Percentiles rank a stretch among this genome's conserved stretches.
Evolutionary conservation across 2,329 filamentous ascomycete species (phyloP).

Genomic region (Cytospora chrysosperma): DNA sequence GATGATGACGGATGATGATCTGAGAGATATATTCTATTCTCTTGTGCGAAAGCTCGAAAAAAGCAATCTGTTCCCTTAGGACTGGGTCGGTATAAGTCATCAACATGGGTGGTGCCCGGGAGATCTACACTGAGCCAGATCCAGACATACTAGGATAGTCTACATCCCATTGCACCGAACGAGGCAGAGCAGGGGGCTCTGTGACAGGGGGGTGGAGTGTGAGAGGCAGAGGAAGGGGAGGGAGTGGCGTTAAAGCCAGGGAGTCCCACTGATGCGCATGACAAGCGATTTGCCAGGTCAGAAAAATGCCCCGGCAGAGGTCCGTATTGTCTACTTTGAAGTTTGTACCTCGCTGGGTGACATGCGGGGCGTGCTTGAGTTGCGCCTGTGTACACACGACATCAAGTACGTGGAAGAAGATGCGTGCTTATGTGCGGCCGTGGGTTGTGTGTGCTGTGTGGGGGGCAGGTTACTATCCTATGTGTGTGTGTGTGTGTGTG

Average conservation of each 20-base stretch:
- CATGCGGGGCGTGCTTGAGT: conserved; percentile 19
- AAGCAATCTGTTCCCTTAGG: conserved; percentile 1
- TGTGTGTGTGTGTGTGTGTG: conserved; percentile 30
- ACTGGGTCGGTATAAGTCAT: not conserved
- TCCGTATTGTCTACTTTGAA: conserved; percentile 16
- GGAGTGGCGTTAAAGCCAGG: conserved; percentile 14
- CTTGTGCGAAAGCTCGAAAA: not conserved
- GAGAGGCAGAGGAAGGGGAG: not conserved
- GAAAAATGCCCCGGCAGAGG: conserved; percentile 11
- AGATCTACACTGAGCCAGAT: conserved; percentile 10
- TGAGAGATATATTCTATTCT: not conserved
- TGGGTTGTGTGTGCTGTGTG: conserved; percentile 17
- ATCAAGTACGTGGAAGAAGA: conserved; percentile 4
- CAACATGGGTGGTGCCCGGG: not conserved
- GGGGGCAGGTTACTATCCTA: not conserved
- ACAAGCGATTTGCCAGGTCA: conserved; percentile 19
- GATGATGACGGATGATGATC: conserved; percentile 2
- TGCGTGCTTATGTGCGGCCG: conserved; percentile 27
- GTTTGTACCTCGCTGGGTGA: conserved; percentile 15
- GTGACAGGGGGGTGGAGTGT: conserved; percentile 11
- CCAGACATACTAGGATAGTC: conserved; percentile 8
- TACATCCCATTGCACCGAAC: not conserved
- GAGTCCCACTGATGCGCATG: conserved; percentile 2
- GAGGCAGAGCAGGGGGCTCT: not conserved
- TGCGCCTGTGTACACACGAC: conserved; percentile 15